Conservation (phyloP, 768 basidiomycete genomes). For the Aureoboletus auriporus region DNA sequence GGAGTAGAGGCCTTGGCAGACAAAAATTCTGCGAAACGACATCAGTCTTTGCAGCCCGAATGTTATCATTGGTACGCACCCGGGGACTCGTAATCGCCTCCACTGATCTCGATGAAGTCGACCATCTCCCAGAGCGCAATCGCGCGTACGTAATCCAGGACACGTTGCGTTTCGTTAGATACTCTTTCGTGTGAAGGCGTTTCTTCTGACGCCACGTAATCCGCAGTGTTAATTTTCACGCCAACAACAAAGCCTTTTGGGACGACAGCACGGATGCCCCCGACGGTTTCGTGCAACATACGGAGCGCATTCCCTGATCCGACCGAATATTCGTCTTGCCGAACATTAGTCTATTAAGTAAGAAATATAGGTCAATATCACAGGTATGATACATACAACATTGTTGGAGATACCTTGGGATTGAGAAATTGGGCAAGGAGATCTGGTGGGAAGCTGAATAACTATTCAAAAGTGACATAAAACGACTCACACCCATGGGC, state of each 20-base stretch:
- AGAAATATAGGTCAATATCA: conserved; percentile 11
- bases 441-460: conserved; percentile 39
- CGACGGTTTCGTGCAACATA: conserved; percentile 53
- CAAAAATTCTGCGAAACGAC: conserved; percentile 43
- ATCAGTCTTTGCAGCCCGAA: background rate
- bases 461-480: background rate
- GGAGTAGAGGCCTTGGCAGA: conserved; percentile 14
- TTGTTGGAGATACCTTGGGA: conserved; percentile 46
- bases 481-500: conserved; percentile 75
- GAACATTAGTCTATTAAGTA: conserved; percentile 41
- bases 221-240: conserved; percentile 77
- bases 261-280: conserved; percentile 49
- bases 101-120: conserved; percentile 87
- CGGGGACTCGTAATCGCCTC: conserved; percentile 81
- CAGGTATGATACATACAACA: background rate
- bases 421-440: conserved; percentile 77
- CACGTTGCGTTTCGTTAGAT: conserved; percentile 31
- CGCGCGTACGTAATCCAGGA: conserved; percentile 54
- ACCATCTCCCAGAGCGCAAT: conserved; percentile 63
- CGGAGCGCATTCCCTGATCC: conserved; percentile 42
- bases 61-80: conserved; percentile 35
- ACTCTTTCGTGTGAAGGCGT: conserved; percentile 30
- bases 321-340: conserved; percentile 58
- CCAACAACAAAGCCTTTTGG: conserved; percentile 65
- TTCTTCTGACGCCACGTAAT: conserved; percentile 48